Conservation (phyloP, 164 flowering plant genomes). For the Saururus chinensis region DNA sequence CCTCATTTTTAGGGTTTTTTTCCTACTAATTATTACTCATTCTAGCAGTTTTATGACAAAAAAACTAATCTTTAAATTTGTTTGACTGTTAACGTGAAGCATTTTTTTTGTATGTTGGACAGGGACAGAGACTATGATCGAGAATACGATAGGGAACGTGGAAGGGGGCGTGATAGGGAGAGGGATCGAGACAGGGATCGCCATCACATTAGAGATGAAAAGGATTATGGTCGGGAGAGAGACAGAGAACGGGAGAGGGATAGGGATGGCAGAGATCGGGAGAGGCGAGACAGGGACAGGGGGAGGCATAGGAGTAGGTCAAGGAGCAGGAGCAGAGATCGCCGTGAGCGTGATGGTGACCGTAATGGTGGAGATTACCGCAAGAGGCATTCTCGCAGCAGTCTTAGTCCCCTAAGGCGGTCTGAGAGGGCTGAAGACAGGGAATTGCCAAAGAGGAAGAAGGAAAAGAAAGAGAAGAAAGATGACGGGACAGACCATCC, state of each 20-base stretch:
- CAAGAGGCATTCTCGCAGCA: constrained; percentile 52
- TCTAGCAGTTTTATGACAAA: too few species aligned
- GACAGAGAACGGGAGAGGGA: constrained; percentile 26
- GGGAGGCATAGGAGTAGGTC: constrained; percentile 63
- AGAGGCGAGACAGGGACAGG: constrained; percentile 77
- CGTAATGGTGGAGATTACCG: constrained; percentile 55
- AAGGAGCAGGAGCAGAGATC: constrained; percentile 48
- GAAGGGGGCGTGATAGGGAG: constrained; percentile 42
- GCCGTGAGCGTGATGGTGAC: constrained; percentile 49
- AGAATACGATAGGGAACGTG: constrained; percentile 43
- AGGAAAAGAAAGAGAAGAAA: constrained; percentile 56
- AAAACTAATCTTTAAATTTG: neutral
- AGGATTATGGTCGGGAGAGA: constrained; percentile 64
- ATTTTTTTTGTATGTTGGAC: neutral
- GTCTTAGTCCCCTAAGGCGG: constrained; percentile 59
- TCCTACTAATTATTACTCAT: too few species aligned
- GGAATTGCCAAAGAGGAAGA: constrained; percentile 63
- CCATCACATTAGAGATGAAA: constrained; percentile 58
- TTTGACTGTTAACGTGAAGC: neutral
- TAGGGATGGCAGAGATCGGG: constrained; percentile 34
- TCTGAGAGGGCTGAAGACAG: constrained; percentile 30
- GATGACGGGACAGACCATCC: constrained; percentile 94
- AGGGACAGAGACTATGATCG: constrained; percentile 23
- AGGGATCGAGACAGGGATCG: constrained; percentile 53
- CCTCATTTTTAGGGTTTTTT: too few species aligned